A percentile compares a stretch with the other conserved stretches of the same genome.
phyloP scores from a whole-genome alignment of 106 monocot species.

The Phalaenopsis equestris region DNA sequence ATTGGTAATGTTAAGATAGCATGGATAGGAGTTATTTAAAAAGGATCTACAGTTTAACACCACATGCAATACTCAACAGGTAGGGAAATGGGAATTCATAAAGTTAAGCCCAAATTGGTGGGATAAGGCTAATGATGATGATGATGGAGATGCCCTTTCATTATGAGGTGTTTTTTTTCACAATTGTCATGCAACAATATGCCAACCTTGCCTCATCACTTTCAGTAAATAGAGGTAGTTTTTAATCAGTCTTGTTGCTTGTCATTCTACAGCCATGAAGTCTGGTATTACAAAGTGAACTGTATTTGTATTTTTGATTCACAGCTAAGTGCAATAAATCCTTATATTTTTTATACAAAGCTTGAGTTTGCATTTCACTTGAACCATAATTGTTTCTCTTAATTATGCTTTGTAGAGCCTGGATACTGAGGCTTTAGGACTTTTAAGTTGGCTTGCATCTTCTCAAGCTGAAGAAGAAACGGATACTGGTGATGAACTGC shows the following conservation, averaged over 20 bases:
- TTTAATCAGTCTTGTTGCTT: background rate
- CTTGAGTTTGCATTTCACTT: background rate
- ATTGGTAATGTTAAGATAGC: too few species aligned
- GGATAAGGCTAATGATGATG: too few species aligned
- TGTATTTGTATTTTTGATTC: background rate
- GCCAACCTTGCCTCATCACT: background rate
- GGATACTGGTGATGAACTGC: slow-evolving; percentile 64
- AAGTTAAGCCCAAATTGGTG: too few species aligned
- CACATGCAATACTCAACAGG: too few species aligned
- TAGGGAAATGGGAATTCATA: too few species aligned
- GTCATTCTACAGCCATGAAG: background rate
- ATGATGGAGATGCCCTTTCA: background rate
- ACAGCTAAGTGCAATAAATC: background rate
- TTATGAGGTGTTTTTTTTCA: background rate
- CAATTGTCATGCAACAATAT: background rate
- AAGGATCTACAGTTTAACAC: too few species aligned
- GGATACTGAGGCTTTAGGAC: slow-evolving; percentile 58
- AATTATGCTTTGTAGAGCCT: slow-evolving; percentile 23
- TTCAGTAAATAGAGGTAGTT: background rate
- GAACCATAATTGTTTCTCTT: background rate
- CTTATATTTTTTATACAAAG: background rate
- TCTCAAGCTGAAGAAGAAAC: slow-evolving; percentile 75
- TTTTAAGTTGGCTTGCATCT: slow-evolving; percentile 87
- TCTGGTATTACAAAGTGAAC: background rate
- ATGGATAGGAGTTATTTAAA: too few species aligned